Evolutionary conservation across 257 asterid species (phyloP).

Genomic region (Cruciata laevipes): DNA sequence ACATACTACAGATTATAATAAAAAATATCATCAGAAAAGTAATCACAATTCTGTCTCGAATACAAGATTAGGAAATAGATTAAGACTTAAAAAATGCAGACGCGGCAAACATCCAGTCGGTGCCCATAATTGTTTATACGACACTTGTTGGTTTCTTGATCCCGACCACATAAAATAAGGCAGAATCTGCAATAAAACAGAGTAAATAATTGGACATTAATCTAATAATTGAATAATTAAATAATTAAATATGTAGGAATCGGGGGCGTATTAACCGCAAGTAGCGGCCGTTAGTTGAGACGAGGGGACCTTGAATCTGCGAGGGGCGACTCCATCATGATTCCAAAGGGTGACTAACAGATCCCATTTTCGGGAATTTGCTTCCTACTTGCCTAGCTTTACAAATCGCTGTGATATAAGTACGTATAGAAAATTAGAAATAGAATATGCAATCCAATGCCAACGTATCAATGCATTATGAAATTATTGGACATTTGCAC

Average conservation of each 20-base stretch:
- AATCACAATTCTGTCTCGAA: background rate
- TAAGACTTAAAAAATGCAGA: background rate
- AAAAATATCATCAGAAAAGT: background rate
- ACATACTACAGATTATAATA: background rate
- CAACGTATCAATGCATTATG: too few relatives aligned
- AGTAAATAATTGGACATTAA: background rate
- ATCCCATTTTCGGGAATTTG: background rate
- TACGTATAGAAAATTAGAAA: too few relatives aligned
- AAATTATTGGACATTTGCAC: too few relatives aligned
- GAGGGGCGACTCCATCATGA: slow-evolving; percentile 24
- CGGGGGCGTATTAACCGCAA: background rate
- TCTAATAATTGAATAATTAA: background rate
- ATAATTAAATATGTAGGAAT: background rate
- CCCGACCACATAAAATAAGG: too few relatives aligned
- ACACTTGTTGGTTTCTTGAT: background rate
- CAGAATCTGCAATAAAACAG: background rate
- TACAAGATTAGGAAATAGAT: too few relatives aligned
- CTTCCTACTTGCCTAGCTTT: background rate
- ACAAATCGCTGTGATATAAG: background rate
- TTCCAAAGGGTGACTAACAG: slow-evolving; percentile 31
- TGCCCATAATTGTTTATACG: background rate
- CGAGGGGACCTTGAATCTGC: slow-evolving; percentile 33
- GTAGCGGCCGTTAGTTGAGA: slow-evolving; percentile 29
- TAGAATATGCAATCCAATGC: too few relatives aligned
- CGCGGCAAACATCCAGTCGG: slow-evolving; percentile 7